phyloP scores from a whole-genome alignment of 306 rosid genomes.

The Inga laurina region DNA sequence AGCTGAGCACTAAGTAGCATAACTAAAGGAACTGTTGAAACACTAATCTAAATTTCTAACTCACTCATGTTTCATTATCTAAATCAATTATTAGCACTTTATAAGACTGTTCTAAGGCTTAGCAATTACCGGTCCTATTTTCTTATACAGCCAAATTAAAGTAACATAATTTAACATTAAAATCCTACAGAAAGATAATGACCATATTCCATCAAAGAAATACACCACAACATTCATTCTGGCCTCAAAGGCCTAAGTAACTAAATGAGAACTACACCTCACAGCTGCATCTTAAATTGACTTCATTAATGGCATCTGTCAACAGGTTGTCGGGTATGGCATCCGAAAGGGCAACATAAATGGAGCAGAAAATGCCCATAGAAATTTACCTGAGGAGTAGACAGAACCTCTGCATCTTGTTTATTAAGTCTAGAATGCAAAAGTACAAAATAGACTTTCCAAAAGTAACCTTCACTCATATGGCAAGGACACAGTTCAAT shows the following conservation, averaged over 20 bases:
- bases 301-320: constrained; percentile 6
- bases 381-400: constrained; percentile 68
- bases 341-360: not conserved
- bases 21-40: constrained; percentile 2
- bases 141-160: not conserved
- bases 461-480: constrained; percentile 93
- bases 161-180: not conserved
- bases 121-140: not conserved
- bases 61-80: not conserved
- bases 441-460: constrained; percentile 97
- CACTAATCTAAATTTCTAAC: not conserved
- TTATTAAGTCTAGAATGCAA: constrained; percentile 87
- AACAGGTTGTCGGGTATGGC: not conserved
- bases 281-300: not conserved
- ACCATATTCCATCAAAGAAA: not conserved
- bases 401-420: constrained; percentile 75
- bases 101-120: not conserved
- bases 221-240: not conserved
- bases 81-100: constrained; percentile 2
- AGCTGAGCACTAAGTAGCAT: constrained; percentile 10
- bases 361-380: constrained; percentile 8
- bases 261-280: not conserved
- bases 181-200: constrained; percentile 12
- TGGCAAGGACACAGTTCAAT: constrained; percentile 91
- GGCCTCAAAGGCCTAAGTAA: constrained; percentile 10